Base-by-base conservation (phyloP, 1,284 basidiomycete species). In the Ustilago xerochloae region DNA sequence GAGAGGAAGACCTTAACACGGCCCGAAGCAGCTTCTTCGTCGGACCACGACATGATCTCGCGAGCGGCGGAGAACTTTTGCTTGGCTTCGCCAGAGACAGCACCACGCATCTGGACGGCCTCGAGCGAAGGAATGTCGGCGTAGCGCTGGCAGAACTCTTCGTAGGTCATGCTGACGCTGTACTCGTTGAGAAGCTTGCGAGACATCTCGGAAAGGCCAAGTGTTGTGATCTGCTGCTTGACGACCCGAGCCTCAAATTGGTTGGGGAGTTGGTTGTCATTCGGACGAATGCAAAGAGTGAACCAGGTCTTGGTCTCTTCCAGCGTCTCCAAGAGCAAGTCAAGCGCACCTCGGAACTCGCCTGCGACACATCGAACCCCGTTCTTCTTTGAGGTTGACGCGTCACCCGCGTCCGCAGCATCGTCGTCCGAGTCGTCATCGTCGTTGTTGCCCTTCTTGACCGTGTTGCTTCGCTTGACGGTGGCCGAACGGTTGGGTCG, bases 281-380 rank as follows among this genome's bases (percentile, higher is more conserved):
- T 98, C 10, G 94, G 94, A 78, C 93, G 94, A 72, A 98, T 85
- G 81, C 93, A 97, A 85, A 97, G 92, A 6, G 97, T 88, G 80
- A 91, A 92, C 95, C 95, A 98, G 1, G 90, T 87, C 86, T 97
- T 93, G 13, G 93, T 91, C 75, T 97, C 94, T 59, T 92, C 90
- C 20, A 98, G 87, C 0, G 93, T 95, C 72, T 93, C 90, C 77
- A 97, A 92, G 6, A 98, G 88, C 0, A 90, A 91, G 78, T 93
- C 91, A 32, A 97, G 86, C 1, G 94, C 92, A 0, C 89, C 86
- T 70, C 90, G 89, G 87, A 97, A 94, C 84, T 94, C 92, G 57
- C 94, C 94, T 1, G 92, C 90, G 4, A 97, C 90, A 76, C 93
- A 94, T 0, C 77, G 75, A 20, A 72, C 68, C 20, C 24, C 38